phyloP scores from a whole-genome alignment of 2,329 filamentous ascomycete genomes.

The Pseudogymnoascus sp. region DNA sequence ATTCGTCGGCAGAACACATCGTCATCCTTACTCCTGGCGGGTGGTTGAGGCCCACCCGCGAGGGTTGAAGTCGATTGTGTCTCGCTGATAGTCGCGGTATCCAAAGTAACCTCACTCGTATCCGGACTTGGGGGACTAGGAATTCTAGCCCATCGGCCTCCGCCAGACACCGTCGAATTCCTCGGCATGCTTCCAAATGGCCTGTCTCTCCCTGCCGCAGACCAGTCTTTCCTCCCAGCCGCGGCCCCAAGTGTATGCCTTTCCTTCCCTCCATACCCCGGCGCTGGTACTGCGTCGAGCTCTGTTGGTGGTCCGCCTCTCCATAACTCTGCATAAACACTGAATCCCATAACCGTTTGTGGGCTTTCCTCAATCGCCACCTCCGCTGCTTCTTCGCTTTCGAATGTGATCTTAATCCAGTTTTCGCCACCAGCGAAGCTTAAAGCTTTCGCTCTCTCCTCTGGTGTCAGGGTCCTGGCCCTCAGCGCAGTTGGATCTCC shows the following conservation, averaged over 20 bases:
- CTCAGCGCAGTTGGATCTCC: slow-evolving; percentile 65
- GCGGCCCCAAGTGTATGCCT: background rate
- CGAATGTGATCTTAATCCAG: slow-evolving; percentile 86
- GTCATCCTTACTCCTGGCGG: slow-evolving; percentile 27
- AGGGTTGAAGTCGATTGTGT: slow-evolving; percentile 23
- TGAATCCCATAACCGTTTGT: slow-evolving; percentile 61
- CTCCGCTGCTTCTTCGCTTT: slow-evolving; percentile 64
- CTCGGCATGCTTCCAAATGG: slow-evolving; percentile 4
- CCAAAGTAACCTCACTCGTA: slow-evolving; percentile 40
- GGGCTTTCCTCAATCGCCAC: slow-evolving; percentile 63
- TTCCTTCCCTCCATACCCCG: background rate
- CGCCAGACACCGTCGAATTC: background rate
- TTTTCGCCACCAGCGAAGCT: slow-evolving; percentile 75
- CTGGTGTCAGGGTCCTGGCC: slow-evolving; percentile 56
- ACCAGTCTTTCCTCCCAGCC: background rate
- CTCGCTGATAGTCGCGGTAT: slow-evolving; percentile 43
- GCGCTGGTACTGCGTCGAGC: slow-evolving; percentile 52
- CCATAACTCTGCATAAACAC: slow-evolving; percentile 66
- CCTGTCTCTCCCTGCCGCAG: background rate
- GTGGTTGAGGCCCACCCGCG: slow-evolving; percentile 11
- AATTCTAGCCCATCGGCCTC: background rate
- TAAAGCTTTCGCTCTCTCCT: slow-evolving; percentile 73
- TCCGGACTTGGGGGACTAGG: background rate
- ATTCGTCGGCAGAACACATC: slow-evolving; percentile 53
- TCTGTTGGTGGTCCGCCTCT: slow-evolving; percentile 55